Base-by-base conservation (phyloP, 176 grass and related monocot genomes). In the Bonia amplexicaulis region DNA sequence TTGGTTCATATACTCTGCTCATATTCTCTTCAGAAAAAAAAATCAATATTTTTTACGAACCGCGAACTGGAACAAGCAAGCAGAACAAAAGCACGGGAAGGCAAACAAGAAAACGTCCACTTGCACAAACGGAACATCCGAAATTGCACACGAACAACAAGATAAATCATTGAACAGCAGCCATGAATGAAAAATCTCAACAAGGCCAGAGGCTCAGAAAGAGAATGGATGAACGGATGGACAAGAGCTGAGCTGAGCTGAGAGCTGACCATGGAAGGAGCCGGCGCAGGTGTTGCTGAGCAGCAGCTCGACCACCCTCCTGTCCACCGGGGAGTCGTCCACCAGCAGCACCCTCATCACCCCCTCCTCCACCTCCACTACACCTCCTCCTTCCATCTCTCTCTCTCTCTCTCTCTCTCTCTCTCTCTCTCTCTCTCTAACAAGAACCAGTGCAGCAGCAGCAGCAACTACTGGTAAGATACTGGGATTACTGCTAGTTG, bases 241-340 rank as follows among this genome's bases (percentile, higher is more conserved):
- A 1, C n/a, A 42, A 15, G 16, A 60, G 44, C 76, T 74, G 58
- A 92, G 31, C 33, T 3, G 33, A 65, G 42, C 1, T 12, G 31
- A 40, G n/a, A 44, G 20, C 76, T 74, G 58, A 92, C 93, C 93
- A n/a, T 95, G 85, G 90, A 95, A 86, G 5, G 76, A 85, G 77
- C 90, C 93, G 80, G 85, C 87, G 74, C 88, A 82, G 74, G 84
- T 54, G 87, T 69, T 82, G 64, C 87, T 92, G 88, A 97, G 94
- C 11, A 97, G 85, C 12, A 89, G 89, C 87, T 97, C 85, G 40
- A 79, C 92, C 23, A 97, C 82, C 66, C 77, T 90, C 83, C 94
- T 88, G 81, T 97, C 94, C 16, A 94, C 88, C 53, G 94, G 89
- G 3, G 94, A 97, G 86, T 97, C 94, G 76, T 97, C 94, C 68